phyloP scores from a whole-genome alignment of 139 green algal genomes.

The Klebsormidium nitens region DNA sequence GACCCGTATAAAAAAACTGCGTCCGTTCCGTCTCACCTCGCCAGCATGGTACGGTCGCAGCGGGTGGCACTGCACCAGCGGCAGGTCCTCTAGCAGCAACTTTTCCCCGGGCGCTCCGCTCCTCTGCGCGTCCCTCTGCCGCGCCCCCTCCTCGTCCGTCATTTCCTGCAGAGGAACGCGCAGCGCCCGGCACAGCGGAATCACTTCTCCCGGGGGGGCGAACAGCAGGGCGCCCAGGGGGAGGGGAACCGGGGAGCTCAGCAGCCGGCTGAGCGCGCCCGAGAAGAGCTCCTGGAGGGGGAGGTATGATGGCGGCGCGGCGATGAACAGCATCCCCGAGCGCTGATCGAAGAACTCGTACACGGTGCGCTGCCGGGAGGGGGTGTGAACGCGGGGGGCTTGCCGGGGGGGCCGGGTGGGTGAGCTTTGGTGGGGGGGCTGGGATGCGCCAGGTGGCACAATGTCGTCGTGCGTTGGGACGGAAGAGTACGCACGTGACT shows the following conservation, averaged over 20 bases:
- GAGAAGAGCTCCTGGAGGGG: conserved; percentile 43
- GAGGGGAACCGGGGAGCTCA: conserved; percentile 50
- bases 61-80: conserved; percentile 50
- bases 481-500: no score
- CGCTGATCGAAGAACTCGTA: conserved; percentile 17
- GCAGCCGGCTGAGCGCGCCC: conserved; percentile 42
- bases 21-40: conserved; percentile 36
- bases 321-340: conserved; percentile 33
- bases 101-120: conserved; percentile 34
- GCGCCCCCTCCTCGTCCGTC: no score
- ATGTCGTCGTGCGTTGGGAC: no score
- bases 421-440: no score
- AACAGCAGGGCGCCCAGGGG: conserved; percentile 55
- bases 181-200: neutral
- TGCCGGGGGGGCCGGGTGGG: no score
- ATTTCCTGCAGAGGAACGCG: no score
- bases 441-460: no score
- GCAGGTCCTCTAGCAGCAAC: conserved; percentile 44
- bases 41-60: conserved; percentile 51
- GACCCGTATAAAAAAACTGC: no score
- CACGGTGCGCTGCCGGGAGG: no score
- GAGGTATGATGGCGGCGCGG: conserved; percentile 36
- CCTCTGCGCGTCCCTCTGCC: neutral
- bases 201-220: neutral
- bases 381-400: no score